Base-by-base conservation (phyloP, 2,329 filamentous ascomycete genomes). In the Hypoxylon sp. region DNA sequence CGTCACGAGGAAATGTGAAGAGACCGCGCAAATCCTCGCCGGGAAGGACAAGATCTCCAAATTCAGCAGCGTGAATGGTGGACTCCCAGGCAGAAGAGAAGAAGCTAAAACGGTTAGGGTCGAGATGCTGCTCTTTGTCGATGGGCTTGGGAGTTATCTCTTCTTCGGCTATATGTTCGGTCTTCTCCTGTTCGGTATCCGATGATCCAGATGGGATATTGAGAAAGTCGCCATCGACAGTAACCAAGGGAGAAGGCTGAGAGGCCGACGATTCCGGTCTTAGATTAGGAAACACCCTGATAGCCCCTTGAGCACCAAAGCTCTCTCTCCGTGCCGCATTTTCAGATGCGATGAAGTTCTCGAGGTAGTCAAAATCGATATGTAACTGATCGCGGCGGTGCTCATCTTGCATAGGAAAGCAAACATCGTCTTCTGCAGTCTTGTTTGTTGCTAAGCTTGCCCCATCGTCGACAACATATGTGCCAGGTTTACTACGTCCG, bases 71-170 rank as follows among this genome's bases (percentile, higher is more conserved):
- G 77, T 98, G 94, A 67, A 98, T 93, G 0, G 94, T 97, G 55
- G 93, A 94, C 77, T 98, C 94, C 80, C 93, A 91, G 60, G 96
- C 93, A 0, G 96, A 98, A 0, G 94, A 98, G 80, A 99, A 99
- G 82, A 98, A 98, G 69, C 94, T 96, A 83, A 97, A 98, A 3
- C 95, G 89, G 77, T 94, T 96, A 32, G 88, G 86, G 64, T 93
- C 90, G 50, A 85, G 78, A 38, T 81, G 79, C 10, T 78, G 79
- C 13, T 79, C 72, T 70, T 82, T 82, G 25, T 84, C 80, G 23
- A 36, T 19, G 17, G 59, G 65, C 21, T 56, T 66, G 1, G 52
- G 2, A 13, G 17, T n/a, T 32, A 46, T n/a, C 25, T 68, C 63
- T 0, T 75, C 72, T 2, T 82, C 78, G 0, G 79, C 69, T 2